phyloP scores from a whole-genome alignment of 768 basidiomycete species.

The Tricholoma saponaceum region DNA sequence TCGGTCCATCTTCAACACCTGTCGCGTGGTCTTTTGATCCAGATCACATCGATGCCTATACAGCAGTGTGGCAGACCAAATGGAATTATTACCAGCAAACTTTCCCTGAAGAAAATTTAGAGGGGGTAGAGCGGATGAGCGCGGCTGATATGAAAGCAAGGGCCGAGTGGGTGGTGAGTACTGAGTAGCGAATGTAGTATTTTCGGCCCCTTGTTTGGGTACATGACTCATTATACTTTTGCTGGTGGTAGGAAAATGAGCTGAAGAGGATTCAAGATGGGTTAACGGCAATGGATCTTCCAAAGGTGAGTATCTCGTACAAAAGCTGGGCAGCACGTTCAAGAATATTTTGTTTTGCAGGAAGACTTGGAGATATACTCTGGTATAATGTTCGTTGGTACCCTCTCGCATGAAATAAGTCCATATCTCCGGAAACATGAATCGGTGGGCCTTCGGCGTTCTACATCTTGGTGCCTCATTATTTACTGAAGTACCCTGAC shows the following conservation, averaged over 20 bases:
- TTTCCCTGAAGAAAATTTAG: neutral
- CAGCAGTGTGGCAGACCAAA: neutral
- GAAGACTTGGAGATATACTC: neutral
- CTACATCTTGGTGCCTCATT: neutral
- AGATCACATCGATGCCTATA: neutral
- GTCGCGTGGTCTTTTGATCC: neutral
- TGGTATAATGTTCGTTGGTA: neutral
- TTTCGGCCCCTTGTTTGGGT: neutral
- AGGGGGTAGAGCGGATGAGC: neutral
- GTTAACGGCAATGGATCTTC: neutral
- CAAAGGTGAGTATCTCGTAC: neutral
- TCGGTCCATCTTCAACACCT: neutral
- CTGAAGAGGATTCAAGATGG: neutral
- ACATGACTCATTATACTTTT: neutral
- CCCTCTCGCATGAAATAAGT: neutral
- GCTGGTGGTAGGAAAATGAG: neutral
- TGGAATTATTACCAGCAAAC: neutral
- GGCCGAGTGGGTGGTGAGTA: neutral
- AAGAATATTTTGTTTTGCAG: neutral
- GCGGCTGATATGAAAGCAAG: neutral
- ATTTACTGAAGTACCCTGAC: neutral
- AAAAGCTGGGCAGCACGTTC: neutral
- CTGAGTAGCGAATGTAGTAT: neutral
- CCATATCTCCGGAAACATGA: neutral
- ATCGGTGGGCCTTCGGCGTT: neutral